Percentiles rank a stretch among this genome's conserved stretches.
These are phyloP conservation scores for Fusarium globosum DNA, from an alignment of 2,329 filamentous ascomycete genomes.

Conservation along the genomic window DNA sequence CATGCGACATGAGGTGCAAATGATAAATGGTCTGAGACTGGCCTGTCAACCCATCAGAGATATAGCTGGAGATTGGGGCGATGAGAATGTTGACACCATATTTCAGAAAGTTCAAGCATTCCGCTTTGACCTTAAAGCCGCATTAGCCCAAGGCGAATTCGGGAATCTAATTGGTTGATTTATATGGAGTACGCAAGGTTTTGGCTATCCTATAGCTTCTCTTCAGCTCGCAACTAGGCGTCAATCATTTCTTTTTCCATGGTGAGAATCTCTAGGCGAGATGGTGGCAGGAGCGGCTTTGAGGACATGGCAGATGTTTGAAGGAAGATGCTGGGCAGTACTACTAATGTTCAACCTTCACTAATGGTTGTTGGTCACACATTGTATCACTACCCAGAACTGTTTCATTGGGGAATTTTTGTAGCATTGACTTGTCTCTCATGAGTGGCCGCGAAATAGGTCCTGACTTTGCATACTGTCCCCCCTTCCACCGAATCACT, in stretches of 20 bases:
- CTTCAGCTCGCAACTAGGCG: not conserved
- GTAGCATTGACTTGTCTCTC: not conserved
- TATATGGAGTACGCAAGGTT: not conserved
- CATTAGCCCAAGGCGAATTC: too few relatives aligned
- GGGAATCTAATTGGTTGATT: too few relatives aligned
- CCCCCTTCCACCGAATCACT: too few relatives aligned
- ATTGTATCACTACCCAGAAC: too few relatives aligned
- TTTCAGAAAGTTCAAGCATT: not conserved
- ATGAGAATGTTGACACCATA: not conserved
- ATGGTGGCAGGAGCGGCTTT: not conserved
- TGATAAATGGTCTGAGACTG: not conserved
- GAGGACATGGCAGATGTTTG: not conserved
- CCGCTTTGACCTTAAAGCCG: not conserved
- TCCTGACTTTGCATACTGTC: not conserved
- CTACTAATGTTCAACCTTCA: not conserved
- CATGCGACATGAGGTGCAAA: not conserved
- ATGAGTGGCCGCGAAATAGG: too few relatives aligned
- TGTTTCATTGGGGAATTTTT: accelerated
- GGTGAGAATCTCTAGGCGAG: not conserved
- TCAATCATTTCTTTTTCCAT: not conserved
- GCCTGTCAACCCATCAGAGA: not conserved
- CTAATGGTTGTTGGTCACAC: accelerated
- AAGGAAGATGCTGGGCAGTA: not conserved
- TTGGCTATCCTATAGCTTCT: not conserved
- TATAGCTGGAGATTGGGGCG: not conserved